phyloP scores from a whole-genome alignment of 2,329 filamentous ascomycete genomes.

The Blumeriella jaapii region DNA sequence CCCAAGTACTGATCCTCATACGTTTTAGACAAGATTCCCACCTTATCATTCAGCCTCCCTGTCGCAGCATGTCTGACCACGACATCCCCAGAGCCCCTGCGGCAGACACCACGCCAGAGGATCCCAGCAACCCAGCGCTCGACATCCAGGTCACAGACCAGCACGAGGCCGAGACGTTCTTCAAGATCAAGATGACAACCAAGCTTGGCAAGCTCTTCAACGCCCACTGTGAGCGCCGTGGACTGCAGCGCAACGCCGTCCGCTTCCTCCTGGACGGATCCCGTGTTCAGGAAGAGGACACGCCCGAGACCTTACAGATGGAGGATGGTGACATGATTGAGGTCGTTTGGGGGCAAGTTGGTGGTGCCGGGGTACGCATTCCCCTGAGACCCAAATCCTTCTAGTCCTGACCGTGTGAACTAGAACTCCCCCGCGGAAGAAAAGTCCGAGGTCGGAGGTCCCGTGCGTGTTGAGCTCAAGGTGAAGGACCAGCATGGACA shows the following conservation, averaged over 20 bases:
- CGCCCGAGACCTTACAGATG: neutral
- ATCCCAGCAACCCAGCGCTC: no score
- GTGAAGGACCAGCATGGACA: constrained; percentile 5
- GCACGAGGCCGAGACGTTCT: constrained; percentile 7
- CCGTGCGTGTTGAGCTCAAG: constrained; percentile 5
- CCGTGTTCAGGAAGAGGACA: constrained; percentile 1
- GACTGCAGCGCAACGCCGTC: neutral
- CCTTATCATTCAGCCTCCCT: no score
- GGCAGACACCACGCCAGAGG: no score
- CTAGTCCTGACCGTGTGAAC: constrained; percentile 7
- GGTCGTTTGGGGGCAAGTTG: constrained; percentile 2
- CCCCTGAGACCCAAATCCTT: constrained; percentile 1
- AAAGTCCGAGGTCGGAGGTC: neutral
- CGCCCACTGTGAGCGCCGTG: constrained; percentile 6
- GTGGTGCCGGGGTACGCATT: neutral
- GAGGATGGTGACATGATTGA: constrained; percentile 3
- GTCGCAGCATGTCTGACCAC: no score
- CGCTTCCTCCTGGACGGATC: constrained; percentile 1
- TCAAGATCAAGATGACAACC: constrained; percentile 12
- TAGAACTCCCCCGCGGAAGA: constrained; percentile 1
- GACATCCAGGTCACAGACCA: constrained; percentile 13
- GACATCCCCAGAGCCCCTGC: no score
- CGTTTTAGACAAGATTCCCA: no score
- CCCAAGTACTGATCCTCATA: no score
- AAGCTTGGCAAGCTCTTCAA: constrained; percentile 13